A percentile compares a stretch with the other conserved stretches of the same genome.
These are phyloP conservation scores for Colletotrichum sublineola DNA, from an alignment of 2,329 filamentous ascomycete genomes.

Conservation along the genomic window DNA sequence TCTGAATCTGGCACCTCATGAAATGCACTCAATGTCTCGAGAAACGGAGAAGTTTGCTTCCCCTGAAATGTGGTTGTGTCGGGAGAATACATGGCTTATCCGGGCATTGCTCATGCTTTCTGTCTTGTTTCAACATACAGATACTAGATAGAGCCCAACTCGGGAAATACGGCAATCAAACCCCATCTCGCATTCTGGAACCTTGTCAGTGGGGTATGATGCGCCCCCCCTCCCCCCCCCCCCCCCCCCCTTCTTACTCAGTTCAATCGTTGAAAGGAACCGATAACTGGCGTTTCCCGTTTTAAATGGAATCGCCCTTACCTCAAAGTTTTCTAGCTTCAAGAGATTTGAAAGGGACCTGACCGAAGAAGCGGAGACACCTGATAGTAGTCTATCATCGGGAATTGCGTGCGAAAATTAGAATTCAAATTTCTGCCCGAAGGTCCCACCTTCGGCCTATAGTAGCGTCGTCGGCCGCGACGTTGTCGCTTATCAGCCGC, in stretches of 20 bases:
- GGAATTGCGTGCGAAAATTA: background rate
- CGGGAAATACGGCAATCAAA: background rate
- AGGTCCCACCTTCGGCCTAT: background rate
- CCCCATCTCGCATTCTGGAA: background rate
- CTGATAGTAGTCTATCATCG: no score
- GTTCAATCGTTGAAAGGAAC: background rate
- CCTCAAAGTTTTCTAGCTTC: background rate
- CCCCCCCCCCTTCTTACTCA: background rate
- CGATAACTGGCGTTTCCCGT: background rate
- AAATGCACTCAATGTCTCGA: no score
- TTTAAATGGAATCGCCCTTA: background rate
- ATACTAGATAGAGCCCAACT: background rate
- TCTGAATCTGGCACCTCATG: no score
- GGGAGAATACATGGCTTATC: no score
- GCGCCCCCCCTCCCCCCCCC: no score
- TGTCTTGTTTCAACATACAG: background rate
- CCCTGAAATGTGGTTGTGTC: no score
- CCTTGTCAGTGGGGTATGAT: background rate
- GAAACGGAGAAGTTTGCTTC: no score
- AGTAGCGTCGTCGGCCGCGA: background rate
- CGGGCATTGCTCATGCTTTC: background rate
- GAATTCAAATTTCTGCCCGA: background rate
- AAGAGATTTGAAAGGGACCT: background rate
- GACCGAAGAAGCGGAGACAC: background rate
- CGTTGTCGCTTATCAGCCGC: slow-evolving; percentile 5